These are phyloP conservation scores for Neodidymelliopsis sp. DNA, from an alignment of 2,329 filamentous ascomycete genomes.

Conservation along the genomic window DNA sequence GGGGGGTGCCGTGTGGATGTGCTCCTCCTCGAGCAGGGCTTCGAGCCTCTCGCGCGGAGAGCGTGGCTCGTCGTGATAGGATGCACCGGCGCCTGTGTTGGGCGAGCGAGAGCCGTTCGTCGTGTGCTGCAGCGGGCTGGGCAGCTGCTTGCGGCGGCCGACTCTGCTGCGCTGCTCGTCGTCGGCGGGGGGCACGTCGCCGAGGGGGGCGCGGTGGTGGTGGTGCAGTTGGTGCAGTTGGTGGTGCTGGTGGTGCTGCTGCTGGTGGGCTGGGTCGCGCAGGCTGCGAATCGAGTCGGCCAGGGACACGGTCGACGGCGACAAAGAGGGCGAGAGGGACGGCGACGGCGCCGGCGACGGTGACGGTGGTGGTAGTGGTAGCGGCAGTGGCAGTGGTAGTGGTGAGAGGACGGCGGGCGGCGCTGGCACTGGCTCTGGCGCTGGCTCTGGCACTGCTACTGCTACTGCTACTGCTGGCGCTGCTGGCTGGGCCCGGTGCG, in stretches of 20 bases:
- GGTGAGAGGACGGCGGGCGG: too few relatives aligned
- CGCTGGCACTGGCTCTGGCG: slow-evolving; percentile 2
- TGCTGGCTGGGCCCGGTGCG: slow-evolving; percentile 13
- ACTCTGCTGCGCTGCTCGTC: slow-evolving; percentile 28
- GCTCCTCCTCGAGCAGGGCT: slow-evolving; percentile 47
- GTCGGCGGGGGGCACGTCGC: slow-evolving; percentile 25
- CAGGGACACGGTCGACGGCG: slow-evolving; percentile 27
- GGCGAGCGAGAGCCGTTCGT: slow-evolving; percentile 16
- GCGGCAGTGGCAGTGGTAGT: too few relatives aligned
- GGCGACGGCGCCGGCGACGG: slow-evolving; percentile 14
- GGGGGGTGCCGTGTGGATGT: slow-evolving; percentile 20
- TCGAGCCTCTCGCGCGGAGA: slow-evolving; percentile 50
- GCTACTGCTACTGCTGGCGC: slow-evolving; percentile 18
- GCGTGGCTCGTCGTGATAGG: slow-evolving; percentile 44
- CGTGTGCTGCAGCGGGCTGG: slow-evolving; percentile 38
- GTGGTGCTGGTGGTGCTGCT: too few relatives aligned
- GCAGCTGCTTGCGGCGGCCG: slow-evolving; percentile 33
- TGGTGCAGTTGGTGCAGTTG: too few relatives aligned
- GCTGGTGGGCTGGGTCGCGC: slow-evolving; percentile 43
- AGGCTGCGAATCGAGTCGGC: slow-evolving; percentile 41
- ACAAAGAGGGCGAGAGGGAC: slow-evolving; percentile 1
- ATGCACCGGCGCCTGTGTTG: slow-evolving; percentile 14
- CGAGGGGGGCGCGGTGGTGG: slow-evolving; percentile 18
- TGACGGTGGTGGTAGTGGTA: too few relatives aligned
- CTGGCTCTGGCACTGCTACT: slow-evolving; percentile 16